Evolutionary conservation across 2,329 filamentous ascomycete species (phyloP).

Genomic region (Juglanconis sp.): DNA sequence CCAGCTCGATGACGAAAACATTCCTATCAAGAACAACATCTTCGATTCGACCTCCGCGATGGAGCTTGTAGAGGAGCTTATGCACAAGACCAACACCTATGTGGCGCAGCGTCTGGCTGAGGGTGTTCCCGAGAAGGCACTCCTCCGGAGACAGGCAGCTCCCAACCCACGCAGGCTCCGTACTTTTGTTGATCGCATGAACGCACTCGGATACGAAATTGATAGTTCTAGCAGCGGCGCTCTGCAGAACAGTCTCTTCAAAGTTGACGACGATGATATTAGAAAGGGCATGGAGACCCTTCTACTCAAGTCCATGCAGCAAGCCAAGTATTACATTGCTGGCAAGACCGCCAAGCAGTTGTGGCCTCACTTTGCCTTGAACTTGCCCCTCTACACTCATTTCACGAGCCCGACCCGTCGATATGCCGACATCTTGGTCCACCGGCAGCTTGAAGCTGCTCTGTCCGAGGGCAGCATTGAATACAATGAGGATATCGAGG

Average conservation of each 20-base stretch:
- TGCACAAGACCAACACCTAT: conserved; percentile 87
- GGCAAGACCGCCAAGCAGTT: conserved; percentile 75
- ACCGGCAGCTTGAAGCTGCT: conserved; percentile 86
- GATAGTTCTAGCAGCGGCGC: conserved; percentile 86
- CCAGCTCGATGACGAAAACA: conserved; percentile 96
- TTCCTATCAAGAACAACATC: conserved; percentile 93
- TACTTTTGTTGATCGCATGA: conserved; percentile 92
- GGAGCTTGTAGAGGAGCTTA: conserved; percentile 91
- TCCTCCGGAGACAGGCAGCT: conserved; percentile 80
- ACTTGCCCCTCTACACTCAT: conserved; percentile 92
- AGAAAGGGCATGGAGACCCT: conserved; percentile 98
- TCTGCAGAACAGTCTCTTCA: conserved; percentile 92
- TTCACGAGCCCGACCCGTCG: conserved; percentile 94
- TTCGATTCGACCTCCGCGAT: conserved; percentile 87
- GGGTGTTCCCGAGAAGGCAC: conserved; percentile 84
- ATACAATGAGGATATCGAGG: conserved; percentile 85
- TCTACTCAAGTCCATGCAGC: conserved; percentile 90
- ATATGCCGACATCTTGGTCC: conserved; percentile 92
- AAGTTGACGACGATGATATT: conserved; percentile 81
- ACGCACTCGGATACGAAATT: conserved; percentile 82
- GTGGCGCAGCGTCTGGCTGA: conserved; percentile 80
- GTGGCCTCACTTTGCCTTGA: conserved; percentile 86
- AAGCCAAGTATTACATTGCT: conserved; percentile 90
- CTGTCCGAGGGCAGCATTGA: conserved; percentile 79
- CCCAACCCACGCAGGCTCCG: conserved; percentile 86